These are phyloP conservation scores for Fraxinus albicans DNA, from an alignment of 305 asterid genomes.

Conservation along the genomic window DNA sequence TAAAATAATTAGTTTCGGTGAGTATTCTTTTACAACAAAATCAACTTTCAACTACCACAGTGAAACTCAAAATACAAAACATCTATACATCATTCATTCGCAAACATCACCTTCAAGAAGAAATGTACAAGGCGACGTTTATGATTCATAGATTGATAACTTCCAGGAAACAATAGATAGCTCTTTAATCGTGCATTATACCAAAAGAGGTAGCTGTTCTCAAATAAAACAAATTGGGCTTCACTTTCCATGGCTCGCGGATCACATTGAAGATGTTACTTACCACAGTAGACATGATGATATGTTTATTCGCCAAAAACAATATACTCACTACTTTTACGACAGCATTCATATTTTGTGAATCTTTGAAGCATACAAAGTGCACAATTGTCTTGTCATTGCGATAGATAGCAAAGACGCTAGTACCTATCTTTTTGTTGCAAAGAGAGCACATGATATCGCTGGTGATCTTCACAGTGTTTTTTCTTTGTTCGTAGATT, in stretches of 20 bases:
- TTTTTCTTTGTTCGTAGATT: constrained; percentile 65
- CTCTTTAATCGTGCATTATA: background rate
- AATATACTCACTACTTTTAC: constrained; percentile 32
- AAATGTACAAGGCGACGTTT: background rate
- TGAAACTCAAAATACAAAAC: background rate
- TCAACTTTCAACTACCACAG: background rate
- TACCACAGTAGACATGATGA: constrained; percentile 9
- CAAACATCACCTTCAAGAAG: background rate
- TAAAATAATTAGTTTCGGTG: background rate
- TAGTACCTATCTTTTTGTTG: constrained; percentile 84
- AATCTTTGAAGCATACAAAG: constrained; percentile 85
- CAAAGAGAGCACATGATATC: constrained; percentile 94
- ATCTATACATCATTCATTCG: background rate
- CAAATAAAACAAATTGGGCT: background rate
- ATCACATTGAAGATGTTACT: constrained; percentile 11
- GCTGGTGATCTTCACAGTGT: constrained; percentile 62
- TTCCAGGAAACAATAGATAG: background rate
- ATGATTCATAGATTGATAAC: background rate
- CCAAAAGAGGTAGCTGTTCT: background rate
- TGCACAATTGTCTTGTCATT: constrained; percentile 86
- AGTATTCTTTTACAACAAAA: background rate
- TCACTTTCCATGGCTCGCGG: constrained; percentile 1
- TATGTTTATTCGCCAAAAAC: background rate
- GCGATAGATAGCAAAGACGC: constrained; percentile 92
- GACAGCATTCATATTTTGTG: constrained; percentile 83